phyloP scores from a whole-genome alignment of 257 asterid species.

The Solanum paucissectum region DNA sequence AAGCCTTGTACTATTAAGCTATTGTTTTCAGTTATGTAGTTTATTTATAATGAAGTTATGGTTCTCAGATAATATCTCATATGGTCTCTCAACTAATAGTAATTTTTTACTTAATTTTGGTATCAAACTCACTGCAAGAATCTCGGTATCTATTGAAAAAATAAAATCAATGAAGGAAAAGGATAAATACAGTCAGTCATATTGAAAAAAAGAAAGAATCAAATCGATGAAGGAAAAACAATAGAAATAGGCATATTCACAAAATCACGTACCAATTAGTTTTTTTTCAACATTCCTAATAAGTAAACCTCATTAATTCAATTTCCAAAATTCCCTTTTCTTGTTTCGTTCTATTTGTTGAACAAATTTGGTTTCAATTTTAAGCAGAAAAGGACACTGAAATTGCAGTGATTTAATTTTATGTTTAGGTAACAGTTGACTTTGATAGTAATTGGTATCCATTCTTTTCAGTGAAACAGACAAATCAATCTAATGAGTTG shows the following conservation, averaged over 20 bases:
- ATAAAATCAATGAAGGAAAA: not conserved
- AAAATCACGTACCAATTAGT: not conserved
- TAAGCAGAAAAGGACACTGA: not conserved
- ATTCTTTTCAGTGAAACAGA: not conserved
- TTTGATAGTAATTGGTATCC: not conserved
- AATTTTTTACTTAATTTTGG: not conserved
- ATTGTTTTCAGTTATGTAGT: too few relatives aligned
- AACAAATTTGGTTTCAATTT: not conserved
- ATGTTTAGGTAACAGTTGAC: not conserved
- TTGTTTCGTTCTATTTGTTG: not conserved
- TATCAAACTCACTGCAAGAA: not conserved
- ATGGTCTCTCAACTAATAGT: not conserved
- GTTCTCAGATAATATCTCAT: not conserved
- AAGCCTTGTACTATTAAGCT: not conserved
- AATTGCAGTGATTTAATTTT: not conserved
- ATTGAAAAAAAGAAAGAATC: not conserved
- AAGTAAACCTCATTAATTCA: not conserved
- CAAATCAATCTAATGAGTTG: not conserved
- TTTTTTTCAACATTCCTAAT: not conserved
- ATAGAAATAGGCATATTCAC: not conserved
- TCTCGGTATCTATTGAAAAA: not conserved
- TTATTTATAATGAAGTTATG: not conserved
- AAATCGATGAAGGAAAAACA: not conserved
- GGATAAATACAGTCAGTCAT: not conserved
- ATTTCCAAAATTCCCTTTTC: not conserved